Base-by-base conservation (phyloP, 805 yeast genomes). In the Candida dajiaensis region DNA sequence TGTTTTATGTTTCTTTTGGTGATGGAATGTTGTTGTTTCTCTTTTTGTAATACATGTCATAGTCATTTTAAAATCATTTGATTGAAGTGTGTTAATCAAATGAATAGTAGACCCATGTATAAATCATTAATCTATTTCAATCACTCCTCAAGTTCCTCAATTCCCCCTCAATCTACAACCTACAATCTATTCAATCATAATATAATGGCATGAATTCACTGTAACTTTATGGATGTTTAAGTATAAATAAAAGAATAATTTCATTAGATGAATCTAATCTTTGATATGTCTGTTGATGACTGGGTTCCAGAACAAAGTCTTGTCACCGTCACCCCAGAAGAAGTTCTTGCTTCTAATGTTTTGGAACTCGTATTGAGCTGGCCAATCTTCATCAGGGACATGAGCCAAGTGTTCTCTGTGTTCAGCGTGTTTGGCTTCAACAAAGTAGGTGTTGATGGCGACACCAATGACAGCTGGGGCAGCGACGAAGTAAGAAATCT, bases 251-350 rank as follows among this genome's bases (percentile, higher is more conserved):
- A 10, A 39, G 22, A n/a, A 19, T 8, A 15, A 39, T 16, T 19
- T 8, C 22, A 19, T 21, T 37, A 37, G 15, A n/a, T 18, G 6
- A 25, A 23, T 19, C 33, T 39, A 16, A 26, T 20, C 21, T 29
- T 29, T 74, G 62, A 85, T 71, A 76, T 87, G 87, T 79, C 96
- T 88, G 86, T 92, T 92, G 65, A 86, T 78, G 62, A 80, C 85
- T 44, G 87, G 77, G 77, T 89, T 89, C 99, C 99, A 94, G 85
- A 94, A 94, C 66, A 85, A 73, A 53, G 98, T 89, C 80, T 87
- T 83, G 77, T 90, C 96, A 67, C 99, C 98, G 66, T 94, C 92
- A 66, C 99, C 99, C 98, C 98, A 94, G 84, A 89, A 92, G 80
- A 80, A 92, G 66, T 85, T 83, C 69, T 81, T 83, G 65, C 68